Conservation (phyloP, 306 rosid genomes). For the Lathyrus tuberosus region DNA sequence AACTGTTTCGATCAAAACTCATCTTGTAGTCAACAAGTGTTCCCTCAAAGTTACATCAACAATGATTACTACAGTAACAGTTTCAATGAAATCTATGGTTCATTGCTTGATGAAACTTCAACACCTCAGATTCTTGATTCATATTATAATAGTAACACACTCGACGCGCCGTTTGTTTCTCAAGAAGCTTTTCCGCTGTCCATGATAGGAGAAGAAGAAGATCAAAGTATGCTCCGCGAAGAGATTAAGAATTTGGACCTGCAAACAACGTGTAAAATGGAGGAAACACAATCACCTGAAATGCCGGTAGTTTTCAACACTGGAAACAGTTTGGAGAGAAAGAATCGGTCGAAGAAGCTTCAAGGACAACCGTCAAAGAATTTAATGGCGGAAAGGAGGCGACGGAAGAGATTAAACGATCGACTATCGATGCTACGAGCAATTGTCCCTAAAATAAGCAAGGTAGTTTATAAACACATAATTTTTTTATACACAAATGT, state of each 20-base stretch:
- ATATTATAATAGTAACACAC: conserved; percentile 43
- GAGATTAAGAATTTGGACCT: conserved; percentile 63
- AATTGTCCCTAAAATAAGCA: conserved; percentile 95
- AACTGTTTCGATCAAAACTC: conserved; percentile 63
- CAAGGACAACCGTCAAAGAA: conserved; percentile 96
- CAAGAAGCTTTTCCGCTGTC: conserved; percentile 56
- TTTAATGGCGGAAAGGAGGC: conserved; percentile 91
- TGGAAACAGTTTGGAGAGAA: conserved; percentile 54
- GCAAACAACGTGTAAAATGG: conserved; percentile 64
- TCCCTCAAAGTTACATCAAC: conserved; percentile 48
- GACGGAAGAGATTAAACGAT: conserved; percentile 86
- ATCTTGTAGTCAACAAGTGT: conserved; percentile 44
- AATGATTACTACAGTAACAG: conserved; percentile 31
- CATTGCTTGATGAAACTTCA: conserved; percentile 46
- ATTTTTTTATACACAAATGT: background rate
- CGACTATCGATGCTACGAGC: conserved; percentile 96
- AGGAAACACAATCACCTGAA: conserved; percentile 66
- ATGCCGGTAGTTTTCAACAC: conserved; percentile 52
- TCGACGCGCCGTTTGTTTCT: conserved; percentile 49
- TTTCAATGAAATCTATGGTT: conserved; percentile 54
- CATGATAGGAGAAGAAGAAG: conserved; percentile 59
- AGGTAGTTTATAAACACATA: conserved; percentile 49
- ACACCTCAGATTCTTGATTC: conserved; percentile 57
- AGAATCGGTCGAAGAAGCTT: conserved; percentile 59
- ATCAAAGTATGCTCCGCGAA: conserved; percentile 54